phyloP scores from a whole-genome alignment of 441 rosid species.

The Sinapis alba region DNA sequence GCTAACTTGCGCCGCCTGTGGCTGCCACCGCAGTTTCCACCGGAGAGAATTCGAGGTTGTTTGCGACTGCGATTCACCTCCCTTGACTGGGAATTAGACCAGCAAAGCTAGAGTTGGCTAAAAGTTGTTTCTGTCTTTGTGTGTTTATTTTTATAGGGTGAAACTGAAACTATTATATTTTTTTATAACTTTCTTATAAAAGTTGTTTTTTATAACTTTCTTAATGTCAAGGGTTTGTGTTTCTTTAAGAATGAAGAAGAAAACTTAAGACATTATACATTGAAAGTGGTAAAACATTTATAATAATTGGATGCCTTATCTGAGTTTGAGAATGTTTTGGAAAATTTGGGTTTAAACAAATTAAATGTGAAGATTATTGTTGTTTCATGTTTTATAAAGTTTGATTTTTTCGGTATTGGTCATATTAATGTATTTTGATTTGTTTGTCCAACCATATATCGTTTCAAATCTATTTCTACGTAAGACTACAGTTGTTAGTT shows the following conservation, averaged over 20 bases:
- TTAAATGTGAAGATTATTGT: slow-evolving; percentile 2
- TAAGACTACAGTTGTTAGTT: slow-evolving; percentile 9
- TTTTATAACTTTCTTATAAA: too few relatives aligned
- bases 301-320: slow-evolving; percentile 16
- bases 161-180: slow-evolving; percentile 14
- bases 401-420: slow-evolving; percentile 4
- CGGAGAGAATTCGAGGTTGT: slow-evolving; percentile 56
- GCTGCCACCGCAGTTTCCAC: slow-evolving; percentile 88
- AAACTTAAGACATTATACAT: not conserved
- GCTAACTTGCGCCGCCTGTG: slow-evolving; percentile 87
- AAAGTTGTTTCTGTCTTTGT: slow-evolving; percentile 13
- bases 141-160: slow-evolving; percentile 12
- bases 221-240: not conserved
- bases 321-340: slow-evolving; percentile 2
- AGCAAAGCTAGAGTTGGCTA: slow-evolving; percentile 12
- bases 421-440: slow-evolving; percentile 14
- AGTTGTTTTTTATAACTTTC: not conserved
- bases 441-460: not conserved
- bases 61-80: slow-evolving; percentile 57
- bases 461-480: slow-evolving; percentile 7
- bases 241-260: slow-evolving; percentile 6
- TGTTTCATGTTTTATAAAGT: not conserved
- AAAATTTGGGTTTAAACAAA: slow-evolving; percentile 18
- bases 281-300: slow-evolving; percentile 10
- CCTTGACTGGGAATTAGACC: slow-evolving; percentile 40